These are phyloP conservation scores for Amaranthus hypochondriacus DNA, from an alignment of 148 eudicot genomes.

Conservation along the genomic window DNA sequence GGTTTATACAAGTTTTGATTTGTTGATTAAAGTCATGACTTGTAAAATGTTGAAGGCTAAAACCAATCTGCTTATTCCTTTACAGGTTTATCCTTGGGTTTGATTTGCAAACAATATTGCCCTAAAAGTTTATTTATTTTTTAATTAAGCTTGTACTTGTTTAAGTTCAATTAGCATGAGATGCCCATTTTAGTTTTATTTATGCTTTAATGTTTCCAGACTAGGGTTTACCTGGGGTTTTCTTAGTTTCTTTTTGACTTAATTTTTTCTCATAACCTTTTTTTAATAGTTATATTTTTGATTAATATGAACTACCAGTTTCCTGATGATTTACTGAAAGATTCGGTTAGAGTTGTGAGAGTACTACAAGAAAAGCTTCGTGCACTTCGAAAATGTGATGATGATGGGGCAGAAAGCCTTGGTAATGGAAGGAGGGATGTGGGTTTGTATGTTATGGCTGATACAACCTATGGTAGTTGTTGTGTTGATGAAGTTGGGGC, in stretches of 20 bases:
- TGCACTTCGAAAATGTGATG: conserved; percentile 19
- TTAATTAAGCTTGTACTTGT: neutral
- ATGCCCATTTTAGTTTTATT: conserved; percentile 7
- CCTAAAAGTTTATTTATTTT: no score
- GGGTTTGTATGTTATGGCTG: conserved; percentile 91
- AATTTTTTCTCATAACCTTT: neutral
- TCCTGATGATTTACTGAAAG: conserved; percentile 84
- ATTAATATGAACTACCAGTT: conserved; percentile 45
- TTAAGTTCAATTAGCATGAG: neutral
- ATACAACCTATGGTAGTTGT: conserved; percentile 90
- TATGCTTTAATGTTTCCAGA: neutral
- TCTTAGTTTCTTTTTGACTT: neutral
- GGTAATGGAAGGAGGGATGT: conserved; percentile 35
- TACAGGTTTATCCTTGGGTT: no score
- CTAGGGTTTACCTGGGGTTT: conserved; percentile 11
- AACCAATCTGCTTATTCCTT: no score
- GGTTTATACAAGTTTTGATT: neutral
- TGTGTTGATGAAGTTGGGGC: conserved; percentile 97
- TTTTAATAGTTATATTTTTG: conserved; percentile 1
- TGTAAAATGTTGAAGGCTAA: no score
- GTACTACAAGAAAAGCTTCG: conserved; percentile 54
- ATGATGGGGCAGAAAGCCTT: conserved; percentile 18
- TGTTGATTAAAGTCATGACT: no score
- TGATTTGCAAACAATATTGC: no score
- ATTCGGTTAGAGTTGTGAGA: conserved; percentile 58